Conservation (phyloP, 1,284 basidiomycete species). For the Irpex sp. region DNA sequence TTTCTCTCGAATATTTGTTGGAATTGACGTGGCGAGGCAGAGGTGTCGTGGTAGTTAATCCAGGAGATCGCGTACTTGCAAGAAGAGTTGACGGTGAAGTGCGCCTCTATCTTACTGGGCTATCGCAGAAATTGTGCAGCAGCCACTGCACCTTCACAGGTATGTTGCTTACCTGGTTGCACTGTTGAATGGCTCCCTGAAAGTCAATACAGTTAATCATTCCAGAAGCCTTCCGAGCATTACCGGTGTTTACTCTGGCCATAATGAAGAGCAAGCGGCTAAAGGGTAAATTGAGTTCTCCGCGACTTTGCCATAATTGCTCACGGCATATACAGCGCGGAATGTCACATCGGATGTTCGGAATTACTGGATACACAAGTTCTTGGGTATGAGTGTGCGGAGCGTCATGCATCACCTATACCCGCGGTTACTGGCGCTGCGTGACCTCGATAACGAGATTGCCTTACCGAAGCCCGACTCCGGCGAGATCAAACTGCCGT, state of each 20-base stretch:
- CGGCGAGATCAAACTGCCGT: conserved; percentile 68
- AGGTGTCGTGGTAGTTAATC: too few species aligned
- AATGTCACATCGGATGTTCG: conserved; percentile 93
- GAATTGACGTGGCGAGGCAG: too few species aligned
- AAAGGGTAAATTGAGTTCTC: conserved; percentile 57
- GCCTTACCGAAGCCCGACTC: conserved; percentile 64
- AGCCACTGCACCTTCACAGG: too few species aligned
- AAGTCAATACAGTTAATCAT: conserved; percentile 69
- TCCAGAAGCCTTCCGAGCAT: conserved; percentile 76
- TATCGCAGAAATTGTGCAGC: too few species aligned
- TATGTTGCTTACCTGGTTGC: too few species aligned
- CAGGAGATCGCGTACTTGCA: too few species aligned
- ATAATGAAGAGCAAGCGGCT: conserved; percentile 50
- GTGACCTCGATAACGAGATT: conserved; percentile 74
- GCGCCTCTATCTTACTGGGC: too few species aligned
- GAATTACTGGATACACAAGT: conserved; percentile 79
- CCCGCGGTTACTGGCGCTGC: conserved; percentile 86
- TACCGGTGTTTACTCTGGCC: conserved; percentile 18
- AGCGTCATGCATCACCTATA: conserved; percentile 82
- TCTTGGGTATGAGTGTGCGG: conserved; percentile 70
- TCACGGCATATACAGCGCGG: conserved; percentile 45
- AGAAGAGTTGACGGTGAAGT: too few species aligned
- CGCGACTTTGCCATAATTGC: not conserved
- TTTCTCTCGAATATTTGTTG: conserved; percentile 27
- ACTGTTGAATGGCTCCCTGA: too few species aligned